phyloP scores from a whole-genome alignment of 2,329 filamentous ascomycete species.

The Waltergamsia citrina region DNA sequence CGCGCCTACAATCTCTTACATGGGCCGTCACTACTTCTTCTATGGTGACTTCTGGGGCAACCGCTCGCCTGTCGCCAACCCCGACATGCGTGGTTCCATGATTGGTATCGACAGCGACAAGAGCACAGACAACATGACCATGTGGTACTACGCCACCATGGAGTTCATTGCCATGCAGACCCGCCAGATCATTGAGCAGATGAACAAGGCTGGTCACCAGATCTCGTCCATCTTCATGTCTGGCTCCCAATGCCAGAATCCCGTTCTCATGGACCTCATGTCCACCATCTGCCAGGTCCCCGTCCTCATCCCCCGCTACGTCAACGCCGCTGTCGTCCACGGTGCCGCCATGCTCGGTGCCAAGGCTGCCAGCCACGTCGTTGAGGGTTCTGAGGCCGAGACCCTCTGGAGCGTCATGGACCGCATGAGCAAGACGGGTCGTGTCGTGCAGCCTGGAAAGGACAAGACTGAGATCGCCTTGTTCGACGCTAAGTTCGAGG shows the following conservation, averaged over 20 bases:
- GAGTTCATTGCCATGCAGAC: constrained; percentile 98
- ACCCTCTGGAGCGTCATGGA: constrained; percentile 96
- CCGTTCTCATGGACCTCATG: constrained; percentile 82
- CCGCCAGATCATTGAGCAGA: constrained; percentile 84
- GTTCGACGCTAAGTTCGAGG: constrained; percentile 80
- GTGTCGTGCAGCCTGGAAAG: constrained; percentile 65
- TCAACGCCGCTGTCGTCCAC: constrained; percentile 91
- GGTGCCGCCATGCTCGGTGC: constrained; percentile 98
- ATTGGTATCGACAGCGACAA: constrained; percentile 84
- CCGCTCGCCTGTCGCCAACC: constrained; percentile 84
- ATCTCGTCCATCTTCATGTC: constrained; percentile 98
- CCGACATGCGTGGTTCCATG: constrained; percentile 84
- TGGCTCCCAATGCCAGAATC: constrained; percentile 93
- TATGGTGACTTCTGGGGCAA: constrained; percentile 98
- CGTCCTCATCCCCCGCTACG: constrained; percentile 86
- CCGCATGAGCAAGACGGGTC: constrained; percentile 89
- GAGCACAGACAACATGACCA: constrained; percentile 74
- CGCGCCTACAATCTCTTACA: constrained; percentile 72
- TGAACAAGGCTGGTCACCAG: constrained; percentile 83
- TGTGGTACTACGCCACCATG: constrained; percentile 93
- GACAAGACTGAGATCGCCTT: constrained; percentile 81
- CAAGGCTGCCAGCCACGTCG: constrained; percentile 83
- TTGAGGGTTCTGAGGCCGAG: constrained; percentile 62
- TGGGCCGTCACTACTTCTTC: constrained; percentile 94
- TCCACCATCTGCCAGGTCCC: constrained; percentile 88